Base-by-base conservation (phyloP, 495 filamentous ascomycete genomes). In the Amorphotheca resinae region DNA sequence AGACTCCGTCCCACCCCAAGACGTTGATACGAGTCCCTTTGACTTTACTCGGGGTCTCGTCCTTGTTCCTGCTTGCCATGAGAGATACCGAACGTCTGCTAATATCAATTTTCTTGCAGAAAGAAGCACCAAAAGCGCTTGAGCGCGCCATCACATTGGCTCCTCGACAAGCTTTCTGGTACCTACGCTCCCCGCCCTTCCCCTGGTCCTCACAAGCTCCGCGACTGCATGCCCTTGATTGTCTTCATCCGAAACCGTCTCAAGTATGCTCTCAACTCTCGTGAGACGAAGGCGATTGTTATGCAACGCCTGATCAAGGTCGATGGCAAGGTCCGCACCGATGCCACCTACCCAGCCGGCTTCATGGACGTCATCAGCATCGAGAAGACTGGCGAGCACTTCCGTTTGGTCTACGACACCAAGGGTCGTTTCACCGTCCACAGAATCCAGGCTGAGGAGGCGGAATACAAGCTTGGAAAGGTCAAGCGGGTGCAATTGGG, bases 111-210 rank as follows among this genome's bases (percentile, higher is more conserved):
- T 2, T 22, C n/a, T 31, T 22, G 22, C 64, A 93, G 87, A 62
- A 94, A 89, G 79, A 98, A 98, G 79, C 93, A 98, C 72, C 87
- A 95, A 67, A 96, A 98, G 89, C 87, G 91, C 76, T 77, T 96
- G 60, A 88, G 84, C 66, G 91, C 91, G 64, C 91, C 91, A 58
- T 89, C 84, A 65, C 91, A 96, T 79, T 98, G 93, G 91, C 85
- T 98, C 60, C 76, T 98, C 62, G 91, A 98, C 81, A 98, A 98
- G 71, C 80, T 96, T 53, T 94, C 87, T 65, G 91, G 89, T 65
- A 77, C 83, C 73, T 96, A 95, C 67, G 91, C 91, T 56, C 91
- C 91, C 64, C 85, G 85, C 66, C 80, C 91, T 50, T 94, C 88
- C 48, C 74, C 89, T 57, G 91, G 91, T 81, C 91, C 91, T 63